phyloP scores from a whole-genome alignment of 208 protist genomes.

The Acanthamoeba healyi region DNA sequence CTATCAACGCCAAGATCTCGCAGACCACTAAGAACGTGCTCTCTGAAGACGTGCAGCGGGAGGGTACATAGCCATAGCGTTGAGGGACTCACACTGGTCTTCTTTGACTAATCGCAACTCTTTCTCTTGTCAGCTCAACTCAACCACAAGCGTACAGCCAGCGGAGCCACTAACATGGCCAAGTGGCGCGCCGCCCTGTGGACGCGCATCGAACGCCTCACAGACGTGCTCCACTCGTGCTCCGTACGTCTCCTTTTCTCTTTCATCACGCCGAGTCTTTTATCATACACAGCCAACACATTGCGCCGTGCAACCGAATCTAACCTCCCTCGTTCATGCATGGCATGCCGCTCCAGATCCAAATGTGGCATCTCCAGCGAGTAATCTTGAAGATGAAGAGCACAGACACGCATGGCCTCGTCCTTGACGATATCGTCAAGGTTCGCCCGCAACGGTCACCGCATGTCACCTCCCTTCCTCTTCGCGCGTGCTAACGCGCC shows the following conservation, averaged over 20 bases:
- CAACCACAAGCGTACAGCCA: conserved; percentile 35
- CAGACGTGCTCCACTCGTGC: conserved; percentile 73
- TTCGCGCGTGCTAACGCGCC: not conserved
- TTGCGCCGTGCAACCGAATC: too few relatives aligned
- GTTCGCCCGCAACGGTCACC: not conserved
- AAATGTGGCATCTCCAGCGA: conserved; percentile 82
- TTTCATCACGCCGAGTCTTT: not conserved
- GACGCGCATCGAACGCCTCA: conserved; percentile 67
- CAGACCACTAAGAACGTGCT: conserved; percentile 70
- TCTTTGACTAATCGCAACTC: not conserved
- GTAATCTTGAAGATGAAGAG: conserved; percentile 82
- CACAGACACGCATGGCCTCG: conserved; percentile 58
- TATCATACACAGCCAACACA: not conserved
- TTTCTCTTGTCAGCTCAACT: conserved; percentile 40
- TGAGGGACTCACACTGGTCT: too few relatives aligned
- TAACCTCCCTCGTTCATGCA: not conserved
- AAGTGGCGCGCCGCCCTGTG: conserved; percentile 59
- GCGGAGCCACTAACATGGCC: not conserved
- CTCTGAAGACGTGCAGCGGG: conserved; percentile 14
- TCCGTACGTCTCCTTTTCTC: conserved; percentile 21
- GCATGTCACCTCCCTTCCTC: not conserved
- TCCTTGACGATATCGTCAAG: conserved; percentile 79
- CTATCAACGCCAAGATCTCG: conserved; percentile 36
- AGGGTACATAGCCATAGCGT: not conserved
- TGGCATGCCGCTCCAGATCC: not conserved